Evolutionary conservation across 78 protist genomes (phyloP).

Genomic region (Dictyostelium purpureum): DNA sequence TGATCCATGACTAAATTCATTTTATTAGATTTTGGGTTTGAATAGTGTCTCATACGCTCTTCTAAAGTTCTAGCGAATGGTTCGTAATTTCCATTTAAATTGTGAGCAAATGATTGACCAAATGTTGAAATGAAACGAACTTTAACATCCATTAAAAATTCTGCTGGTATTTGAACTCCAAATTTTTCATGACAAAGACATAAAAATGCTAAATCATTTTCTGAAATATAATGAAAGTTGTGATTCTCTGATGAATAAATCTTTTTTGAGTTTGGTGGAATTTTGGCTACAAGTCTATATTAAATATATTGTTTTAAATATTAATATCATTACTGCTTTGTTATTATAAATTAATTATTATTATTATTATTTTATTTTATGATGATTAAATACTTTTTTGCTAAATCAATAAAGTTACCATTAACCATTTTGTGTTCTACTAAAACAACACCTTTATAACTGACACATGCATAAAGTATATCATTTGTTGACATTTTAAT

Average conservation of each 20-base stretch:
- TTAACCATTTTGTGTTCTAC: conserved; percentile 51
- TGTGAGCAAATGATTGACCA: conserved; percentile 40
- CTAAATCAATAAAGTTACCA: conserved; percentile 65
- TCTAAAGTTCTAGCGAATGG: conserved; percentile 66
- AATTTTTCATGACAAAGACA: conserved; percentile 75
- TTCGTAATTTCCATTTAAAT: conserved; percentile 39
- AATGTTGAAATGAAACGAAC: conserved; percentile 23
- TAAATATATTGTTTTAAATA: background rate
- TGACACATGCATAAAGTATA: conserved; percentile 61
- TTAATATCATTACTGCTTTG: background rate
- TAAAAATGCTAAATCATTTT: conserved; percentile 72
- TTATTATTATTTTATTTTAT: background rate
- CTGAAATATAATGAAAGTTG: conserved; percentile 72
- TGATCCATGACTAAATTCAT: conserved; percentile 59
- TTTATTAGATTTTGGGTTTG: conserved; percentile 70
- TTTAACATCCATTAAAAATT: conserved; percentile 57
- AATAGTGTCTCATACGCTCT: conserved; percentile 65
- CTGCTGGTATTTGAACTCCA: conserved; percentile 50
- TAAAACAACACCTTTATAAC: conserved; percentile 47
- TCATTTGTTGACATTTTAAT: background rate
- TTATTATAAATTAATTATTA: background rate
- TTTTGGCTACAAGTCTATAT: conserved; percentile 45
- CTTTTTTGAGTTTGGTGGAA: conserved; percentile 64
- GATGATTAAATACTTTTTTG: conserved; percentile 33
- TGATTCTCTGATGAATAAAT: conserved; percentile 63